These are phyloP conservation scores for Podospora appendiculata DNA, from an alignment of 495 filamentous ascomycete species.

Conservation along the genomic window DNA sequence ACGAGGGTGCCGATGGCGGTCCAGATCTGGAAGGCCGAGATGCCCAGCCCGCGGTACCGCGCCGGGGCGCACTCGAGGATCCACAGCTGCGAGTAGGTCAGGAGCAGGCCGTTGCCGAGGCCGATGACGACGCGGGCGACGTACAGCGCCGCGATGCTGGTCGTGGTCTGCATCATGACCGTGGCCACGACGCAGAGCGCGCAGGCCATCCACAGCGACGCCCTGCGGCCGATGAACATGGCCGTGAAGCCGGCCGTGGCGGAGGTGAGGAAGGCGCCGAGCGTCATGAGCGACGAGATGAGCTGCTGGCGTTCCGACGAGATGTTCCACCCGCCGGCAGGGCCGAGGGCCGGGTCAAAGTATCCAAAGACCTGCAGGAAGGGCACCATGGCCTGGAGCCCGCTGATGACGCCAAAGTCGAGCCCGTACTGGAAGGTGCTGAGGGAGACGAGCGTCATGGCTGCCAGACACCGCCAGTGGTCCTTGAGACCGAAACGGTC, in stretches of 20 bases:
- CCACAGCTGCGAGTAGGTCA: constrained; percentile 49
- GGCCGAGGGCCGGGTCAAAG: background rate
- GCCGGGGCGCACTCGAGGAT: constrained; percentile 1
- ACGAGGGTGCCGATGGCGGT: constrained; percentile 42
- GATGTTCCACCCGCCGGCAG: background rate
- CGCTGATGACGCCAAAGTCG: constrained; percentile 50
- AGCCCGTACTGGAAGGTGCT: constrained; percentile 52
- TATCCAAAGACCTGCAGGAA: constrained; percentile 29
- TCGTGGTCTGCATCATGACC: constrained; percentile 44
- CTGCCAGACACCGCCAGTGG: constrained; percentile 26
- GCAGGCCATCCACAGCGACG: constrained; percentile 36
- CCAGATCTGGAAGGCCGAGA: background rate
- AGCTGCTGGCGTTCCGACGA: constrained; percentile 33
- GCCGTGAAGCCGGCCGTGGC: constrained; percentile 40
- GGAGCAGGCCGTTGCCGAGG: constrained; percentile 42
- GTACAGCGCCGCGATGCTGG: constrained; percentile 39
- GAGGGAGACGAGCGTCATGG: constrained; percentile 37
- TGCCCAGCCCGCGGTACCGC: background rate
- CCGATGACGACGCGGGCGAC: constrained; percentile 43
- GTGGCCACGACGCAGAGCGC: constrained; percentile 36
- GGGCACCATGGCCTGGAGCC: constrained; percentile 50
- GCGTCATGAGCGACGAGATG: constrained; percentile 45
- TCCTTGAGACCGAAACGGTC: constrained; percentile 10
- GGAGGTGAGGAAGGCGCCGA: constrained; percentile 46
- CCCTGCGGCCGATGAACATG: constrained; percentile 35